These are phyloP conservation scores for Quambalaria eucalypti DNA, from an alignment of 1,284 basidiomycete genomes.

Conservation along the genomic window DNA sequence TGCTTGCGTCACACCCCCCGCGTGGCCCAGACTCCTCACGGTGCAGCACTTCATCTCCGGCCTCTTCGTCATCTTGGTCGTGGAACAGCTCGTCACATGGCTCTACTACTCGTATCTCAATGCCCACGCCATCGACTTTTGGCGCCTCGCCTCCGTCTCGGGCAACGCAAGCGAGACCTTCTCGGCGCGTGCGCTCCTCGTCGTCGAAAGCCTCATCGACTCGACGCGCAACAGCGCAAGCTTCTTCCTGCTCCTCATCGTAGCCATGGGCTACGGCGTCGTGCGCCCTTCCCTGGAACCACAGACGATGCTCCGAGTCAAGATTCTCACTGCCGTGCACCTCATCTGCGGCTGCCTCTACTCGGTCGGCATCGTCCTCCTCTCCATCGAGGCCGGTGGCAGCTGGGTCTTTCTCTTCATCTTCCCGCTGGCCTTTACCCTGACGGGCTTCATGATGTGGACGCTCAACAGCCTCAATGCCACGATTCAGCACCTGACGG, in stretches of 20 bases:
- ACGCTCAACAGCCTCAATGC: slow-evolving; percentile 49
- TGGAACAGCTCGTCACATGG: slow-evolving; percentile 73
- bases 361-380: slow-evolving; percentile 46
- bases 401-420: slow-evolving; percentile 53
- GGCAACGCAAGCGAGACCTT: slow-evolving; percentile 22
- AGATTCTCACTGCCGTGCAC: slow-evolving; percentile 68
- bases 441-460: slow-evolving; percentile 91
- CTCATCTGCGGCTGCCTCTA: slow-evolving; percentile 82
- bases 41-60: slow-evolving; percentile 85
- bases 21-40: slow-evolving; percentile 18
- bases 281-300: slow-evolving; percentile 63
- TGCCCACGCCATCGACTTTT: slow-evolving; percentile 33
- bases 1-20: too few relatives aligned
- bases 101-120: slow-evolving; percentile 38
- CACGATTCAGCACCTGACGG: slow-evolving; percentile 34
- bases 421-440: slow-evolving; percentile 82
- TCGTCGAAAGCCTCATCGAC: slow-evolving; percentile 60
- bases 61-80: slow-evolving; percentile 73
- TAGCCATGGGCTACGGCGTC: slow-evolving; percentile 50
- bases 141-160: slow-evolving; percentile 24
- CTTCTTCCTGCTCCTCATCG: slow-evolving; percentile 88
- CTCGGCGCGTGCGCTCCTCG: slow-evolving; percentile 32
- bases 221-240: slow-evolving; percentile 86
- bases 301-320: slow-evolving; percentile 64
- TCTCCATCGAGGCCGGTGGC: slow-evolving; percentile 63